Conservation (phyloP, 2,329 filamentous ascomycete species). For the Lecanicillium sp. region DNA sequence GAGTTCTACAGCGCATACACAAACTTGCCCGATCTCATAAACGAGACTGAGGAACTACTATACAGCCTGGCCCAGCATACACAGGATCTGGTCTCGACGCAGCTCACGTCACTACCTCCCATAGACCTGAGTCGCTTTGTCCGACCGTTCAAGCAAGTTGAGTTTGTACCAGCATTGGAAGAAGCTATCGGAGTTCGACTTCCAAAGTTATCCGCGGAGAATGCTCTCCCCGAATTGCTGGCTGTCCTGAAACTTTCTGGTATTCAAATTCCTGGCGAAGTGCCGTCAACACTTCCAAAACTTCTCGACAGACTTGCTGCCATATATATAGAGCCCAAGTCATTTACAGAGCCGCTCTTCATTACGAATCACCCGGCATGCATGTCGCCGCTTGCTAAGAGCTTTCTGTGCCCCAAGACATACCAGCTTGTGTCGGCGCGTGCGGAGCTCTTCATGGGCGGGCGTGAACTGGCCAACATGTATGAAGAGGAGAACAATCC, state of each 20-base stretch:
- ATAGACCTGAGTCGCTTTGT: constrained; percentile 40
- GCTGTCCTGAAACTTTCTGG: constrained; percentile 46
- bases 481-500: constrained; percentile 98
- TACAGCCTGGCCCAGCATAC: constrained; percentile 47
- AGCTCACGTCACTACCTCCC: constrained; percentile 36
- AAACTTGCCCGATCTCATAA: constrained; percentile 66
- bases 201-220: constrained; percentile 48
- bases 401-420: constrained; percentile 60
- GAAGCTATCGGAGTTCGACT: constrained; percentile 54
- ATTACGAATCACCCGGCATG: constrained; percentile 84
- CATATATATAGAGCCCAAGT: constrained; percentile 70
- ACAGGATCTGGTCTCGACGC: constrained; percentile 32
- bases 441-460: constrained; percentile 74
- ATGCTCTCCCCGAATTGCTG: constrained; percentile 51
- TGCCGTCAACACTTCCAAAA: constrained; percentile 48
- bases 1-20: constrained; percentile 91
- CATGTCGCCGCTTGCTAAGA: constrained; percentile 87
- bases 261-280: constrained; percentile 57
- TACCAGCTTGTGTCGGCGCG: constrained; percentile 70
- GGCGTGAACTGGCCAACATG: constrained; percentile 84
- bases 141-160: constrained; percentile 56
- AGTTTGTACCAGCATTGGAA: constrained; percentile 79
- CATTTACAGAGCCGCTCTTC: constrained; percentile 61
- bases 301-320: constrained; percentile 76
- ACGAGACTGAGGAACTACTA: constrained; percentile 66